Evolutionary conservation across 2,329 filamentous ascomycete genomes (phyloP).

Genomic region (Trichoderma arundinaceum): DNA sequence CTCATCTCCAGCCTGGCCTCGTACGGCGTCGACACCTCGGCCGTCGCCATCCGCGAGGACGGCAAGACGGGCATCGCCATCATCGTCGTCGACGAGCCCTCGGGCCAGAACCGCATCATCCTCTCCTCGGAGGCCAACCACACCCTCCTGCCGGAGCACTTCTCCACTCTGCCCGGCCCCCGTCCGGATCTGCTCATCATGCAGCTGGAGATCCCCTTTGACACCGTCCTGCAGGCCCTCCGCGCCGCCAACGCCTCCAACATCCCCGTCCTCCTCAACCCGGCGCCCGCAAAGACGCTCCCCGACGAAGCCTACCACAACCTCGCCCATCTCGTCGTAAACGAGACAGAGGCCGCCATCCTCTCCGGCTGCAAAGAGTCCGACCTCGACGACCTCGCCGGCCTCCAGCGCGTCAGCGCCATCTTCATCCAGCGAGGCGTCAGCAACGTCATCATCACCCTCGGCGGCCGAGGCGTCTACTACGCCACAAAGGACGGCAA

Average conservation of each 20-base stretch:
- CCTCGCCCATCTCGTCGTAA: slow-evolving; percentile 82
- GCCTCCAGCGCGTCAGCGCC: slow-evolving; percentile 55
- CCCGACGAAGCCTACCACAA: slow-evolving; percentile 69
- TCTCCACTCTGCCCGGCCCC: slow-evolving; percentile 43
- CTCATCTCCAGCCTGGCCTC: slow-evolving; percentile 63
- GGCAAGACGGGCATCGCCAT: slow-evolving; percentile 72
- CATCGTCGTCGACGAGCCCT: slow-evolving; percentile 75
- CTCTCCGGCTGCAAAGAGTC: slow-evolving; percentile 63
- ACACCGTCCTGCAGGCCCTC: slow-evolving; percentile 68
- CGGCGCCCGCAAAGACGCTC: slow-evolving; percentile 75
- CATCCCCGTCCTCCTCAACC: slow-evolving; percentile 79
- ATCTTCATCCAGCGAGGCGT: slow-evolving; percentile 74
- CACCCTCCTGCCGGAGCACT: slow-evolving; percentile 48
- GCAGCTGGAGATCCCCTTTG: slow-evolving; percentile 77
- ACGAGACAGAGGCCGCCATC: slow-evolving; percentile 85
- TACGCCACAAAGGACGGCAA: slow-evolving; percentile 56
- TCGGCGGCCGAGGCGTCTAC: slow-evolving; percentile 80
- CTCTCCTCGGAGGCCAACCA: slow-evolving; percentile 75
- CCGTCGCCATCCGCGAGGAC: slow-evolving; percentile 52
- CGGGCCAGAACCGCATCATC: slow-evolving; percentile 78
- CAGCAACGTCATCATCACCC: slow-evolving; percentile 78
- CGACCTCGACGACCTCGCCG: slow-evolving; percentile 54
- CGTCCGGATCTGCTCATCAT: slow-evolving; percentile 70
- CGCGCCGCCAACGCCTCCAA: slow-evolving; percentile 52
- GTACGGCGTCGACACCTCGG: slow-evolving; percentile 66